Evolutionary conservation across 495 filamentous ascomycete species (phyloP).

Genomic region (Penicillium argentinense): DNA sequence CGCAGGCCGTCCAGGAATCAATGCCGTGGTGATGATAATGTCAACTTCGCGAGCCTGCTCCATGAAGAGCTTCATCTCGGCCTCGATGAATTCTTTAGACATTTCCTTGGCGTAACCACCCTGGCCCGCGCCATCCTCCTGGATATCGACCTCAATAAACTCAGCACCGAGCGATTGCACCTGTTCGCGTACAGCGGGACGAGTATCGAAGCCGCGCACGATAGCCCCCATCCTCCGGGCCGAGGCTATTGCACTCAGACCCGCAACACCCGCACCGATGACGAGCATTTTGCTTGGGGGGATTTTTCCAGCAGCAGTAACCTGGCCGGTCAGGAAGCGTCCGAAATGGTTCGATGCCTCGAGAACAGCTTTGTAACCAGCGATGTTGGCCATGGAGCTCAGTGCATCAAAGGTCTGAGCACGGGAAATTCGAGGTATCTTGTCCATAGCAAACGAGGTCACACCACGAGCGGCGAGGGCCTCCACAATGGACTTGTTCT

Average conservation of each 20-base stretch:
- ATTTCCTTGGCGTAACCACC: slow-evolving; percentile 86
- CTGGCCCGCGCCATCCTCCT: slow-evolving; percentile 78
- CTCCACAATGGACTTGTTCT: slow-evolving; percentile 69
- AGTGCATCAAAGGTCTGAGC: slow-evolving; percentile 75
- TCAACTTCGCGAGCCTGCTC: slow-evolving; percentile 82
- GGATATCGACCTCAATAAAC: slow-evolving; percentile 79
- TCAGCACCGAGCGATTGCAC: slow-evolving; percentile 82
- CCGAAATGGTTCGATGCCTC: slow-evolving; percentile 83
- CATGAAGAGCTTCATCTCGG: slow-evolving; percentile 83
- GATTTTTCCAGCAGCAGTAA: slow-evolving; percentile 80
- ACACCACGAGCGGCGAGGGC: slow-evolving; percentile 61
- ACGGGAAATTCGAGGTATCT: slow-evolving; percentile 80
- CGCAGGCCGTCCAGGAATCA: slow-evolving; percentile 75
- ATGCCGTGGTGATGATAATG: slow-evolving; percentile 80
- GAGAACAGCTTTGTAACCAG: slow-evolving; percentile 80
- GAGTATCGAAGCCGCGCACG: slow-evolving; percentile 79
- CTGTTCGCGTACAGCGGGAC: slow-evolving; percentile 75
- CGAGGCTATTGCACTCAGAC: slow-evolving; percentile 77
- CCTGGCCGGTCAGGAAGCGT: slow-evolving; percentile 78
- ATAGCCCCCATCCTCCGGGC: slow-evolving; percentile 80
- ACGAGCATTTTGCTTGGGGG: slow-evolving; percentile 81
- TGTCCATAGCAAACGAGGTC: slow-evolving; percentile 79
- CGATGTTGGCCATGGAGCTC: slow-evolving; percentile 83
- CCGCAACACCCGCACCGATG: slow-evolving; percentile 80
- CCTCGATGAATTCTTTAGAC: slow-evolving; percentile 85